Evolutionary conservation across 495 filamentous ascomycete genomes (phyloP).

Genomic region (Friedmanniomyces endolithicus): DNA sequence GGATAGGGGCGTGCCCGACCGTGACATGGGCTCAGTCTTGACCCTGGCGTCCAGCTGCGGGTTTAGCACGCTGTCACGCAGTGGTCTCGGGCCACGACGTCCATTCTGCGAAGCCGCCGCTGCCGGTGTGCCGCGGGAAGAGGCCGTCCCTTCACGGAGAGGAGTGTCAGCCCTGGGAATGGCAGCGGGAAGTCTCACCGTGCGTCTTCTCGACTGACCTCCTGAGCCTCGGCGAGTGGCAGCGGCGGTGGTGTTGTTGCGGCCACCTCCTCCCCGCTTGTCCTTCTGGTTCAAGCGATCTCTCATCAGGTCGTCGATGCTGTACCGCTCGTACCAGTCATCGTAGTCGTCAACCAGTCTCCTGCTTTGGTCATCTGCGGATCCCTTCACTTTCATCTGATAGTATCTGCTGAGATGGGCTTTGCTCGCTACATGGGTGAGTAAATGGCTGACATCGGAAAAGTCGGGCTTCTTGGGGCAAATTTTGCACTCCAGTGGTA

Average conservation of each 20-base stretch:
- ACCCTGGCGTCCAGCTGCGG: slow-evolving; percentile 15
- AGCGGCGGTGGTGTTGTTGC: not conserved
- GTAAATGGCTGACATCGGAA: slow-evolving; percentile 75
- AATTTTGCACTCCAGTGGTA: slow-evolving; percentile 63
- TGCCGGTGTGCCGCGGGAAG: slow-evolving; percentile 6
- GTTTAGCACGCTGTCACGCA: slow-evolving; percentile 18
- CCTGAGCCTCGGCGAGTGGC: not conserved
- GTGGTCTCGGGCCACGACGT: not conserved
- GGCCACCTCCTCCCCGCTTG: slow-evolving; percentile 32
- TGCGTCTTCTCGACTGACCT: slow-evolving; percentile 10
- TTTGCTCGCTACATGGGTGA: slow-evolving; percentile 81
- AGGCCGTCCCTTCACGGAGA: not conserved
- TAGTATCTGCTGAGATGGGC: slow-evolving; percentile 65
- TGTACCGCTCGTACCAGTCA: slow-evolving; percentile 53
- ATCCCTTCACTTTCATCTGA: slow-evolving; percentile 54
- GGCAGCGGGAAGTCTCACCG: not conserved
- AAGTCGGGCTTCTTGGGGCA: slow-evolving; percentile 67
- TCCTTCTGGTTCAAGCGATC: slow-evolving; percentile 63
- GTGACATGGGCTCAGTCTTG: slow-evolving; percentile 15
- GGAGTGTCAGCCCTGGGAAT: slow-evolving; percentile 4
- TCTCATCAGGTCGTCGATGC: slow-evolving; percentile 52
- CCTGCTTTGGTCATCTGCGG: slow-evolving; percentile 40
- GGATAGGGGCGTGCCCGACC: slow-evolving; percentile 6
- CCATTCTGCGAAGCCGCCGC: not conserved
- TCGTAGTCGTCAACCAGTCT: slow-evolving; percentile 48